A percentile compares a stretch with the other conserved stretches of the same genome.
These are phyloP conservation scores for Nitzschia inconspicua DNA, from an alignment of 108 stramenopile genomes.

Conservation along the genomic window DNA sequence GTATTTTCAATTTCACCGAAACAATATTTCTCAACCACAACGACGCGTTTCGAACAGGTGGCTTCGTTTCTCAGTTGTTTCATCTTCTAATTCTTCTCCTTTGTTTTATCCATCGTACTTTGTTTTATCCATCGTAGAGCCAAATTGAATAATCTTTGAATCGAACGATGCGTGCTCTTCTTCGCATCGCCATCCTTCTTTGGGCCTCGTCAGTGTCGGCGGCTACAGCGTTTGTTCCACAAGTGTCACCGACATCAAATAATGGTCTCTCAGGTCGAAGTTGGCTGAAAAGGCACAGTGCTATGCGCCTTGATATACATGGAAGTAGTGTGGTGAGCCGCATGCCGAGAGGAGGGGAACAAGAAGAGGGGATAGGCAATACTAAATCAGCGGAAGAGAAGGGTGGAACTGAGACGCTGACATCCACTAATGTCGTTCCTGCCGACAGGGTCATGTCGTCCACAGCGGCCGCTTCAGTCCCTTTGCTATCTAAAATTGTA, in stretches of 20 bases:
- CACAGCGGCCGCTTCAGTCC: not conserved
- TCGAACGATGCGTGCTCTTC: too few relatives aligned
- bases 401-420: not conserved
- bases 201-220: conserved; percentile 2
- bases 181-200: not conserved
- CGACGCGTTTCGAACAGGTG: too few relatives aligned
- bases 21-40: too few relatives aligned
- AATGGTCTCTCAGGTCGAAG: too few relatives aligned
- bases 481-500: not conserved
- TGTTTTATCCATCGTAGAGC: too few relatives aligned
- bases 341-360: conserved; percentile 5
- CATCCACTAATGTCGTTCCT: not conserved
- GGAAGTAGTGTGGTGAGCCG: not conserved
- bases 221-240: conserved; percentile 2
- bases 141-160: too few relatives aligned
- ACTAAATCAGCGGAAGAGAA: not conserved
- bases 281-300: not conserved
- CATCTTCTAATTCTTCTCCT: too few relatives aligned
- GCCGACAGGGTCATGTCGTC: too few relatives aligned
- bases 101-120: too few relatives aligned
- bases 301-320: not conserved
- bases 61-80: too few relatives aligned
- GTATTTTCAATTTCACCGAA: not conserved
- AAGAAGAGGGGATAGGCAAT: not conserved
- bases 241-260: not conserved